These are phyloP conservation scores for Lodderomyces metapsilosis DNA, from an alignment of 1,139 yeast genomes.

Conservation along the genomic window DNA sequence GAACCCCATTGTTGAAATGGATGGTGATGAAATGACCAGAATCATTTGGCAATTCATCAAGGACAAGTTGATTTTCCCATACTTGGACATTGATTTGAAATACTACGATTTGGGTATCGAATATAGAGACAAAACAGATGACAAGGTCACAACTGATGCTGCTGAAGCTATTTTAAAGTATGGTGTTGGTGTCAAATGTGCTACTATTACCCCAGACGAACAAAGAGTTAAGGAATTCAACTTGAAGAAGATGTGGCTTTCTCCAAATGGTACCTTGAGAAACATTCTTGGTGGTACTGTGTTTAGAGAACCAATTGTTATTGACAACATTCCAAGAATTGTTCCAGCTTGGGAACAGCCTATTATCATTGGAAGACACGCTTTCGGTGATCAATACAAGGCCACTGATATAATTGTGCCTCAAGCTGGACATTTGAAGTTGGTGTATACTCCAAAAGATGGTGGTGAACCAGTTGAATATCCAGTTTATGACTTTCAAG, in stretches of 20 bases:
- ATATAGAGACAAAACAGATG: conserved; percentile 83
- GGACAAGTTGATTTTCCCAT: conserved; percentile 79
- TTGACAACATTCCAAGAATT: conserved; percentile 82
- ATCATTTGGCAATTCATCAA: conserved; percentile 88
- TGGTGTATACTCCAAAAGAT: conserved; percentile 77
- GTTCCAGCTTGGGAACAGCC: conserved; percentile 95
- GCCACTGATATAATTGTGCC: conserved; percentile 84
- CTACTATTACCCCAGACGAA: conserved; percentile 98
- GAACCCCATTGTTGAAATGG: conserved; percentile 91
- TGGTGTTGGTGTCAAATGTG: conserved; percentile 94
- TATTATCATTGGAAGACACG: conserved; percentile 94
- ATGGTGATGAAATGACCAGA: conserved; percentile 95
- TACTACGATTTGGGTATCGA: conserved; percentile 89
- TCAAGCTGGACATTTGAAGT: conserved; percentile 73
- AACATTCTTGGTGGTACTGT: conserved; percentile 95
- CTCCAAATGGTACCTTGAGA: conserved; percentile 96
- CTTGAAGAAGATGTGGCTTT: conserved; percentile 94
- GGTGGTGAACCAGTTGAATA: conserved; percentile 58
- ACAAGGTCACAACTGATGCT: conserved; percentile 83
- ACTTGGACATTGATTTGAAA: conserved; percentile 81
- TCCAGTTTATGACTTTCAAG: conserved; percentile 70
- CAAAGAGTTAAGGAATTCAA: conserved; percentile 87
- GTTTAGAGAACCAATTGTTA: conserved; percentile 93
- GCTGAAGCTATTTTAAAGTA: conserved; percentile 87
- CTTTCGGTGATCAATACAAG: conserved; percentile 95